Percentiles rank a stretch among this genome's conserved stretches.
Evolutionary conservation across 2,329 filamentous ascomycete species (phyloP).

Genomic region (Meredithiella fracta): DNA sequence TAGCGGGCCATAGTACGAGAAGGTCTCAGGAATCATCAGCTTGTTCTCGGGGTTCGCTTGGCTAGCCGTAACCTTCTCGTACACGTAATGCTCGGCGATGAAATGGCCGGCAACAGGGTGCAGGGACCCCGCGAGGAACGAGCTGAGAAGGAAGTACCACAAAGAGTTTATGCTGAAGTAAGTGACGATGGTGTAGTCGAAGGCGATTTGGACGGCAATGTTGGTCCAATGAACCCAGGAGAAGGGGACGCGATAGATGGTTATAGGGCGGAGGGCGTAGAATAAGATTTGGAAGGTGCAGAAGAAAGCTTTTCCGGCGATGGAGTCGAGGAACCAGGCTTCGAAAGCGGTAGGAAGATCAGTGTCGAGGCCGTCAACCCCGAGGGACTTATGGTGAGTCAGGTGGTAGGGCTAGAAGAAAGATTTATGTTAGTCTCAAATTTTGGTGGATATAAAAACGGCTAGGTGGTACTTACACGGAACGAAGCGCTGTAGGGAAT

Average conservation of each 20-base stretch:
- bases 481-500: slow-evolving; percentile 94
- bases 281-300: slow-evolving; percentile 98
- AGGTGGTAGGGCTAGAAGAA: slow-evolving; percentile 72
- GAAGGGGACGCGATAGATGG: slow-evolving; percentile 77
- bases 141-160: slow-evolving; percentile 72
- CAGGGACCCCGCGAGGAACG: slow-evolving; percentile 82
- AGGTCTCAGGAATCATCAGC: slow-evolving; percentile 74
- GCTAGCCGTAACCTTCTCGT: slow-evolving; percentile 42
- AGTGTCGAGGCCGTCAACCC: slow-evolving; percentile 88
- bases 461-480: slow-evolving; percentile 38
- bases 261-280: slow-evolving; percentile 91
- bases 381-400: slow-evolving; percentile 96
- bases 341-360: slow-evolving; percentile 87
- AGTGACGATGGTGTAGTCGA: slow-evolving; percentile 55
- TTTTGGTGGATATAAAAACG: slow-evolving; percentile 13
- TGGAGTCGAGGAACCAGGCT: slow-evolving; percentile 81
- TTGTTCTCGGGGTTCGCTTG: slow-evolving; percentile 41
- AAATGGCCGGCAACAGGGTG: slow-evolving; percentile 95
- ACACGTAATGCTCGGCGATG: slow-evolving; percentile 93
- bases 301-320: slow-evolving; percentile 96
- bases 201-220: slow-evolving; percentile 55
- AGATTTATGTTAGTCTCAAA: slow-evolving; percentile 13
- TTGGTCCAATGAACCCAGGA: slow-evolving; percentile 76
- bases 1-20: slow-evolving; percentile 85
- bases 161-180: slow-evolving; percentile 47